Evolutionary conservation across 2,329 filamentous ascomycete genomes (phyloP), one percentile per base, ranked within the genome.

Genomic region (Fusarium goolgardi): DNA sequence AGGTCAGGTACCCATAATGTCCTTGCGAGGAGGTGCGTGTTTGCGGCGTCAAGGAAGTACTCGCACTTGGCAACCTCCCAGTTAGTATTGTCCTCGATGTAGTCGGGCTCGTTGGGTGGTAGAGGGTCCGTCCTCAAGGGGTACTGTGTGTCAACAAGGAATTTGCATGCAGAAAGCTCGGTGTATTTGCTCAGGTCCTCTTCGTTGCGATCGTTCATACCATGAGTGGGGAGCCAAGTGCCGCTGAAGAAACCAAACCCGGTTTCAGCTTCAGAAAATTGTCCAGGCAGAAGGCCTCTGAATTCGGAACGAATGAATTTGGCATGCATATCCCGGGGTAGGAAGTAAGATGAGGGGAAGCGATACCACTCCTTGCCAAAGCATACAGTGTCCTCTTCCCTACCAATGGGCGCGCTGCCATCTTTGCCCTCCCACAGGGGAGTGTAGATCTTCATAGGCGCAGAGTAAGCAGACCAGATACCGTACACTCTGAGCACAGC

Each of bases 281-380:
- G 92, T 3, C 96, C 96, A 0, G 96, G 96, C 6, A 99, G 82
- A 20, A 99, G 83, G 3, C 96, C 96, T 11, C 86, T 86, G 78
- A 99, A 99, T 69, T 96, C 93, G 71, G 93, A 97, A 69, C 91
- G 92, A 71, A 99, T 83, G 75, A 97, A 99, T 72, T 96, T 97
- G 72, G 92, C 91, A 68, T 88, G 90, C 82, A 96, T 92, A 50
- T 88, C 86, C n/a, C 89, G 83, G 1, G 96, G 95, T 5, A 99
- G 83, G 76, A 96, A 94, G 81, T 94, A 98, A 1, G 94, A 96
- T 1, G 92, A 95, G 2, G 96, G 95, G 76, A 97, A 98, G 35
- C 96, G 92, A 78, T 99, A 97, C 96, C 96, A 99, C 77, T 99
- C 96, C 77, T 98, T 99, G 29, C 93, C 94, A 39, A 97, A 87